Evolutionary conservation across 208 protist species (phyloP).

Genomic region (Blastocrithidia nonstop): DNA sequence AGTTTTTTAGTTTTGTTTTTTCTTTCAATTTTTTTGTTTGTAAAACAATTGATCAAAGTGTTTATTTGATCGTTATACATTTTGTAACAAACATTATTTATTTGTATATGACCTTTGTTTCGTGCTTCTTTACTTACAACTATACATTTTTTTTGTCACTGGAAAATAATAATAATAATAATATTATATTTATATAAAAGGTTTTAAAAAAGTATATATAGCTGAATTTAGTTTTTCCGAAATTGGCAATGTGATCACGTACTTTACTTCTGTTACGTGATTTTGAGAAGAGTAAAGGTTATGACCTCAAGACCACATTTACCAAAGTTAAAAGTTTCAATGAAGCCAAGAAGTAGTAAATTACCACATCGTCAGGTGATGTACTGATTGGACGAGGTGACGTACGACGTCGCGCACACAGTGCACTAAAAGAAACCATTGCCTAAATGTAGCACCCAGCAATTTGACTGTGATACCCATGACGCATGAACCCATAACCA

Average conservation of each 20-base stretch:
- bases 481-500: conserved; percentile 84
- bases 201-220: neutral
- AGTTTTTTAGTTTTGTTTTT: neutral
- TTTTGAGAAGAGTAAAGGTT: conserved; percentile 38
- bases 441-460: conserved; percentile 78
- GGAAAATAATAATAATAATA: neutral
- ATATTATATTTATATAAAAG: neutral
- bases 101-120: neutral
- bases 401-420: conserved; percentile 64
- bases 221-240: neutral
- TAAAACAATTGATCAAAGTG: neutral
- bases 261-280: conserved; percentile 14
- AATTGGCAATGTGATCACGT: conserved; percentile 5
- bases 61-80: neutral
- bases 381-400: conserved; percentile 73
- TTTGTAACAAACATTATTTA: neutral
- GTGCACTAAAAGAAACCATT: conserved; percentile 63
- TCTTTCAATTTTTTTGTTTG: neutral
- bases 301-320: conserved; percentile 61
- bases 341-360: conserved; percentile 56
- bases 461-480: conserved; percentile 88
- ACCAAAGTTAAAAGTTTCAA: conserved; percentile 66
- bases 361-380: conserved; percentile 66
- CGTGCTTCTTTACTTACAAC: neutral
- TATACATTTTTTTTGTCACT: no score